Conservation (phyloP, 2,329 filamentous ascomycete genomes). For the Diplodia scrobiculata region DNA sequence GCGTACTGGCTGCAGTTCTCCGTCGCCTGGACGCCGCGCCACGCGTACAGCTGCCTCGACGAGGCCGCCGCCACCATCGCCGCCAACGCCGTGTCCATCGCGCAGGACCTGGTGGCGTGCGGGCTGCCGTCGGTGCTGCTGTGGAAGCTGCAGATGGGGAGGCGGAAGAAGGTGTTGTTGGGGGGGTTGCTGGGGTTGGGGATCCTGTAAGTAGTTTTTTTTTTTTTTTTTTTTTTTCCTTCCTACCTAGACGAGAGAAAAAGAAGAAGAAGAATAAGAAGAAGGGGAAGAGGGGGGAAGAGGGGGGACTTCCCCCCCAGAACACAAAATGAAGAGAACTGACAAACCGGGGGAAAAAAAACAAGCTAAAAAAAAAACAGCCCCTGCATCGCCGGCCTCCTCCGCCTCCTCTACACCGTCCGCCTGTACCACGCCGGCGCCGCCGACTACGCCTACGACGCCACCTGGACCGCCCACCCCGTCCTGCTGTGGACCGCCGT, state of each 20-base stretch:
- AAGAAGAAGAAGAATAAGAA: background rate
- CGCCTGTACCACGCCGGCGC: slow-evolving; percentile 32
- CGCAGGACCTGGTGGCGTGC: slow-evolving; percentile 48
- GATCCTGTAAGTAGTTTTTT: slow-evolving; percentile 41
- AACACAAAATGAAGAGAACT: too few relatives aligned
- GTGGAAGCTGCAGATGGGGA: slow-evolving; percentile 48
- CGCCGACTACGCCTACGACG: slow-evolving; percentile 46
- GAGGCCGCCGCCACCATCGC: slow-evolving; percentile 45
- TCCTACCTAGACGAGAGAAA: too few relatives aligned
- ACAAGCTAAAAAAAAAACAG: slow-evolving; percentile 30
- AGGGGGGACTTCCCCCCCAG: too few relatives aligned
- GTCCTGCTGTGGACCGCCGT: slow-evolving; percentile 48
- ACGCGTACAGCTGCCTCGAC: slow-evolving; percentile 38
- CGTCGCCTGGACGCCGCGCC: slow-evolving; percentile 21
- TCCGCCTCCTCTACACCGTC: slow-evolving; percentile 45
- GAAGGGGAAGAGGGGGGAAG: too few relatives aligned
- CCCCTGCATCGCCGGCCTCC: slow-evolving; percentile 42
- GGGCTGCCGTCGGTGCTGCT: slow-evolving; percentile 50
- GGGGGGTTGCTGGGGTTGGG: slow-evolving; percentile 51
- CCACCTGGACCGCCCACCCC: slow-evolving; percentile 46
- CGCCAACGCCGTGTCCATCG: slow-evolving; percentile 45
- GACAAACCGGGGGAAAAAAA: too few relatives aligned
- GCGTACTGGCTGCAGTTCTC: slow-evolving; percentile 49
- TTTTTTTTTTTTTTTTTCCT: background rate
- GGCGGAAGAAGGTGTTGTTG: slow-evolving; percentile 49